These are phyloP conservation scores for Vitis vinifera DNA, from an alignment of 164 flowering plant species.

Conservation along the genomic window DNA sequence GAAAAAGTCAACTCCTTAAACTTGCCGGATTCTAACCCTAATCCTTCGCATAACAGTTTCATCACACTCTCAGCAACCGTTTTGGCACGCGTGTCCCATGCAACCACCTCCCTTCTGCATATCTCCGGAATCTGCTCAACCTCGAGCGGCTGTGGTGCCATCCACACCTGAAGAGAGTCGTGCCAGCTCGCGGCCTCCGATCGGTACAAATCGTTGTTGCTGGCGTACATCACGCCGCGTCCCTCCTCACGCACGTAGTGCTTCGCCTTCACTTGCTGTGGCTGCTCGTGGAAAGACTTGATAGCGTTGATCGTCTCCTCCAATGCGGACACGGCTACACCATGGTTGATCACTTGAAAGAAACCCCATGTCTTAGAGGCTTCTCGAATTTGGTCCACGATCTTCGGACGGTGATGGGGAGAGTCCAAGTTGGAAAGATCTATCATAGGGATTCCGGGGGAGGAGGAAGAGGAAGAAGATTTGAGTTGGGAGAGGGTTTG, in stretches of 20 bases:
- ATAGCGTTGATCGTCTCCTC: conserved; percentile 16
- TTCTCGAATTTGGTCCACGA: conserved; percentile 21
- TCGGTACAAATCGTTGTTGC: conserved; percentile 25
- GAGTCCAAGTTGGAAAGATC: conserved; percentile 20
- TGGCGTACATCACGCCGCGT: conserved; percentile 12
- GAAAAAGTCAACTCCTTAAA: conserved; percentile 30
- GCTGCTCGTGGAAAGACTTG: conserved; percentile 22
- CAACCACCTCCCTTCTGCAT: conserved; percentile 23
- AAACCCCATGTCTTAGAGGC: conserved; percentile 29
- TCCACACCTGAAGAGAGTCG: conserved; percentile 24
- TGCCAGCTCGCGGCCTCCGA: conserved; percentile 33
- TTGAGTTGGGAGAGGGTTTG: conserved; percentile 17
- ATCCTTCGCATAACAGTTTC: conserved; percentile 38
- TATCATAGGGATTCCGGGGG: conserved; percentile 18
- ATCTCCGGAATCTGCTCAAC: conserved; percentile 25
- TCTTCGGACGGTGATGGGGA: conserved; percentile 6
- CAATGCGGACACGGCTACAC: conserved; percentile 12
- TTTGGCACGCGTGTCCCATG: conserved; percentile 22
- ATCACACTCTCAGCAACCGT: conserved; percentile 24
- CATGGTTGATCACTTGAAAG: conserved; percentile 36
- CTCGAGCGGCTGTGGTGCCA: conserved; percentile 14
- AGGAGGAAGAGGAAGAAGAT: not conserved
- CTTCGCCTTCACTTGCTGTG: conserved; percentile 8
- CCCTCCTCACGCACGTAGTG: conserved; percentile 19
- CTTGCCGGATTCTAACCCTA: conserved; percentile 25